Base-by-base conservation (phyloP, 495 filamentous ascomycete genomes). In the Chaetomidium leptoderma region DNA sequence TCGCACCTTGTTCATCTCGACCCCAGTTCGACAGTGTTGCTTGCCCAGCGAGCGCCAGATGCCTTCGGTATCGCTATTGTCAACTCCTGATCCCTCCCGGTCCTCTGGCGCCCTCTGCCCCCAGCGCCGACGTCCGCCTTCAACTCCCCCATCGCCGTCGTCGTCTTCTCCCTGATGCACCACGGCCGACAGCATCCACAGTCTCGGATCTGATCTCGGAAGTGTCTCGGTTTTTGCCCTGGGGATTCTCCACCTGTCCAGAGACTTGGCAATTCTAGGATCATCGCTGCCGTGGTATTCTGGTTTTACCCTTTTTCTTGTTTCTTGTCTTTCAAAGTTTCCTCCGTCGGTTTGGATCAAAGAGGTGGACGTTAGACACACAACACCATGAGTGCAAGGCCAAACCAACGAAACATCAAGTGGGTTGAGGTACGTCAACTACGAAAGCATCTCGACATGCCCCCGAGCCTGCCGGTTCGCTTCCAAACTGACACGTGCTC, bases 341-440 rank as follows among this genome's bases (percentile, higher is more conserved):
- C 27, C 16, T 29, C 44, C 21, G 14, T 60, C 24, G 8, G 6
- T 14, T 4, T 44, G 24, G 40, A 29, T 46, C 9, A 21, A n/a
- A n/a, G 27, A 32, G 40, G 48, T 14, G 36, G 32, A 2, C 23
- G 43, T 21, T 8, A 23, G 24, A 37, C 48, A 44, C 19, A 30
- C 57, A 61, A 30, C 57, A 61, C 35, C 26, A 64, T 64, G 64
- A 66, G 58, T 39, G 58, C 65, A 10, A 53, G 56, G 36, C 59
- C 57, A 21, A 61, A 47, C 53, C 59, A 66, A 56, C 58, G 66
- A 42, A 71, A 70, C 58, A 70, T 72, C 58, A 70, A 72, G 56
- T 72, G 69, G 69, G 67, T 72, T 40, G 69, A 72, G 67, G 69
- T 72, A 27, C 35, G 69, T 63, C 24, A 4, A 27, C 23, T 19